Base-by-base conservation (phyloP, 805 yeast genomes). In the Wickerhamiella spandovensis region DNA sequence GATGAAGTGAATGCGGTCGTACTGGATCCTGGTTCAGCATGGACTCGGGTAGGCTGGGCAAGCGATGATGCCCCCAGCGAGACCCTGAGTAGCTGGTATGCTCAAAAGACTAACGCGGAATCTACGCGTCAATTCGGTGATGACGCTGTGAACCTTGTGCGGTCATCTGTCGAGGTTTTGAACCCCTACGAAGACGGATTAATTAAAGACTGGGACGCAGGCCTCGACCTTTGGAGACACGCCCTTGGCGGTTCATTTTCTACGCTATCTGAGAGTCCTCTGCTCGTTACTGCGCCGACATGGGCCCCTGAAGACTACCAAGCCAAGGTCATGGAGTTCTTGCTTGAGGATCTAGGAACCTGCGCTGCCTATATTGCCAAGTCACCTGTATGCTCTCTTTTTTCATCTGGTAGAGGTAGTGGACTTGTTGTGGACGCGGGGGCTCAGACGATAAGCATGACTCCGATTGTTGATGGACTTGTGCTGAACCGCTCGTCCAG, bases 1-100 rank as follows among this genome's bases (percentile, higher is more conserved):
- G 92, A 90, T 67, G 98, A 90, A 64, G 82, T 92, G 55, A 79
- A 87, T 55, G 95, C 97, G 24, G 74, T 92, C 2, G 95, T 90
- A 32, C 72, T 90, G 23, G 97, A 92, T 61, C 89, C 95, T 1
- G 97, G 97, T 35, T 82, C 95, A 10, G 78, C 73, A 54, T 70
- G 78, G 53, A 87, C 96, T 6, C 78, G 90, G 49, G 78, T 82
- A 18, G 98, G 98, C 1, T 88, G 78, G 65, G 89, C 97, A 2
- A 97, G 97, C 10, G 90, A 87, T 51, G 96, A 89, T 62, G 74
- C 78, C 49, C 98, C 98, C 12, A 77, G 81, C 55, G 69, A 80
- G 3, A 77, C 84, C 22, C 64, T 54, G 18, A 48, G 57, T 10
- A 49, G 56, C 23, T 21, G 39, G 32, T 59, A 52, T 50, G 56